Evolutionary conservation across 192 early-diverging fungal species (phyloP), one percentile per base, ranked within the genome.

Genomic region (Coemansia sp.): DNA sequence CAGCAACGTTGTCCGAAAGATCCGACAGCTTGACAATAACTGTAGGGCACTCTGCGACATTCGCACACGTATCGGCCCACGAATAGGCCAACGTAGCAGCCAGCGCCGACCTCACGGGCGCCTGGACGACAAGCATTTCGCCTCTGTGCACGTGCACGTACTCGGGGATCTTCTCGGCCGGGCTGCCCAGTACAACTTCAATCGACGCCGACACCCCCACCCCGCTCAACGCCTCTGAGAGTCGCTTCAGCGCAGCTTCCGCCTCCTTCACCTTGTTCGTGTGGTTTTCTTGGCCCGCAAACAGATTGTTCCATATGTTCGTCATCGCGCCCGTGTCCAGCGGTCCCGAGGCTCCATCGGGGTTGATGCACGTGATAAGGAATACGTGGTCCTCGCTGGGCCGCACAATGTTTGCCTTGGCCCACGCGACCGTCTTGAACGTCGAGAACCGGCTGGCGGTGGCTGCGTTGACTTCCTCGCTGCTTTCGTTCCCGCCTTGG

Each of bases 351-450:
- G 51, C 30, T 30, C 30, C 51, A 9, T 53, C 51, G 30, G 66
- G 51, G 41, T 81, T 69, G 18, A 83, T n/a, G 0, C 63, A 43
- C 0, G 80, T 68, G 1, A 74, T 63, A 4, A 83, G 62, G 43
- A 83, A 83, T 38, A 83, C 75, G 48, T 83, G 80, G 75, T 83
- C 80, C 18, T 74, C 60, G 6, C 10, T 3, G 0, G 71, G 7
- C 3, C 80, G 75, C 5, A 83, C 43, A 14, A 83, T 20, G 51
- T 83, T 83, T 16, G 75, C 76, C 24, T 83, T 83, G 48, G 57
- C 64, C 80, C 80, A 83, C 0, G 80, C 80, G 0, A 83, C 61
- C 11, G 76, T 74, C 41, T 83, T 83, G 65, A 77, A 76, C 11
- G 64, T 33, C 5, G 65, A 38, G 53, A 68, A 77, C 38, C 76